phyloP scores from a whole-genome alignment of 345 rosid genomes.

The Punica granatum region DNA sequence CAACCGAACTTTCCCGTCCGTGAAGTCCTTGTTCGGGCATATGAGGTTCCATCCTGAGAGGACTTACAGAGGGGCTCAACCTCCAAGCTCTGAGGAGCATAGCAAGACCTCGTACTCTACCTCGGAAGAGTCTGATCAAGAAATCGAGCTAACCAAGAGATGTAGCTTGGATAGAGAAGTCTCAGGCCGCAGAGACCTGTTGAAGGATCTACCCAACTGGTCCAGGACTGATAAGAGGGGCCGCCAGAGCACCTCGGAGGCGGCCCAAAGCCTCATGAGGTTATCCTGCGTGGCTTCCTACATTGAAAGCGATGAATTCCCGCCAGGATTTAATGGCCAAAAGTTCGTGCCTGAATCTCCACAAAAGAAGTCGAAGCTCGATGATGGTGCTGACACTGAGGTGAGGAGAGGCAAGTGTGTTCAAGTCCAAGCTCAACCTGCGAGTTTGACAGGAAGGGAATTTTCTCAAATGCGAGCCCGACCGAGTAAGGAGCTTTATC shows the following conservation, averaged over 20 bases:
- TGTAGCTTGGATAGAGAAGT: background rate
- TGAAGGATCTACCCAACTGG: constrained; percentile 20
- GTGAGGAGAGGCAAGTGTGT: background rate
- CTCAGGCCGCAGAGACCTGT: constrained; percentile 10
- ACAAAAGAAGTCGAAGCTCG: background rate
- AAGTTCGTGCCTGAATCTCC: background rate
- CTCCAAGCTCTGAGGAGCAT: constrained; percentile 27
- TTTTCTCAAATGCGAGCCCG: background rate
- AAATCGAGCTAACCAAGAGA: constrained; percentile 5
- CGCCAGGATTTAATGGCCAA: background rate
- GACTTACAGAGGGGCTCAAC: constrained; percentile 50
- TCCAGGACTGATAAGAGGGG: constrained; percentile 14
- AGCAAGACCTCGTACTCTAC: constrained; percentile 8
- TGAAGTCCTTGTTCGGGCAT: constrained; percentile 63
- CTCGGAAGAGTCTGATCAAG: constrained; percentile 10
- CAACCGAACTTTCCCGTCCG: constrained; percentile 16
- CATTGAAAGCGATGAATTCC: background rate
- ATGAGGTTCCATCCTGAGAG: constrained; percentile 80
- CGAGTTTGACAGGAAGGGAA: background rate
- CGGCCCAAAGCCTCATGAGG: constrained; percentile 14
- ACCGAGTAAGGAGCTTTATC: background rate
- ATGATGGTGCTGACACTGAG: background rate
- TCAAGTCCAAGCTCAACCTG: background rate
- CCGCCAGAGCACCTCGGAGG: constrained; percentile 9
- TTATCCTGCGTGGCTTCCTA: constrained; percentile 2